Evolutionary conservation across 768 basidiomycete genomes (phyloP).

Genomic region (Pluteus cervinus): DNA sequence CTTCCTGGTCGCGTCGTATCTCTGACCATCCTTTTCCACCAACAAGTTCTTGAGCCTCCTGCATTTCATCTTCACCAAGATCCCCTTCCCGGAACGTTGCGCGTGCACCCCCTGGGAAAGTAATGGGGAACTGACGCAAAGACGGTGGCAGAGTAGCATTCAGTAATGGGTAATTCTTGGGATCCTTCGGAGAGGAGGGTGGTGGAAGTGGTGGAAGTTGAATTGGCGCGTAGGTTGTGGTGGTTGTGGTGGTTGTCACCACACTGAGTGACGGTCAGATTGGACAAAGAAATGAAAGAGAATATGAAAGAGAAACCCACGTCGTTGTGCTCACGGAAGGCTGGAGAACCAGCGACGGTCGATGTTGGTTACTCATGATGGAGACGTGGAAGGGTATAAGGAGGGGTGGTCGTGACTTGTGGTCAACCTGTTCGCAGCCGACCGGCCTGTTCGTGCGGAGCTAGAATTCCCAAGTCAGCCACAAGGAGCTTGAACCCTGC

Average conservation of each 20-base stretch:
- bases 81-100: slow-evolving; percentile 76
- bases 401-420: slow-evolving; percentile 13
- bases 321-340: slow-evolving; percentile 84
- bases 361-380: slow-evolving; percentile 57
- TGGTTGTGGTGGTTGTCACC: slow-evolving; percentile 88
- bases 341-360: slow-evolving; percentile 66
- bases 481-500: too few relatives aligned
- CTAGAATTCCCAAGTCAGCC: slow-evolving; percentile 11
- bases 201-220: slow-evolving; percentile 69
- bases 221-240: slow-evolving; percentile 87
- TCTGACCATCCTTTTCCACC: slow-evolving; percentile 72
- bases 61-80: slow-evolving; percentile 57
- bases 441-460: slow-evolving; percentile 17
- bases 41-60: slow-evolving; percentile 62
- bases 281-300: slow-evolving; percentile 11
- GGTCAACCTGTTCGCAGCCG: background rate
- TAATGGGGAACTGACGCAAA: slow-evolving; percentile 68
- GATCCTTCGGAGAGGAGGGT: slow-evolving; percentile 66
- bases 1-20: slow-evolving; percentile 58
- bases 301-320: slow-evolving; percentile 33
- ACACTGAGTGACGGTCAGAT: slow-evolving; percentile 44
- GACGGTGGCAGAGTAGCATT: slow-evolving; percentile 70
- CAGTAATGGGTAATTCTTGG: slow-evolving; percentile 74
- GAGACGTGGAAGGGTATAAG: slow-evolving; percentile 15
- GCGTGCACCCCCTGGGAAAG: slow-evolving; percentile 75